Evolutionary conservation across 2,329 filamentous ascomycete species (phyloP), one percentile per base, ranked within the genome.

Genomic region (Penicillium polonicum): DNA sequence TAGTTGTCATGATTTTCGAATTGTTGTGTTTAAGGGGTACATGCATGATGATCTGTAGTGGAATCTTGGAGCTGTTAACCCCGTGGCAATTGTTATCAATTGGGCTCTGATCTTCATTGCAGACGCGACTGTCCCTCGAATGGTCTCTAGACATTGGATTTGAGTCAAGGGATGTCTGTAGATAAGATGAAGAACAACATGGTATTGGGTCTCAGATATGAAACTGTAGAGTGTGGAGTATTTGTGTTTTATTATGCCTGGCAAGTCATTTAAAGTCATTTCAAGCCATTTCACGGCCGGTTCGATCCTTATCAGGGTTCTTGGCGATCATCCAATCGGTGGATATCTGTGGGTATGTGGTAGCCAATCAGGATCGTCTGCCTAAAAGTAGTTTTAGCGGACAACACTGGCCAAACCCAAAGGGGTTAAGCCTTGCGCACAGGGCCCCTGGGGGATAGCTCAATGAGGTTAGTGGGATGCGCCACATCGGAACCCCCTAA

Each of bases 371-470:
- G 21, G 2, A 23, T 21, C 35, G 4, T 1, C 23, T 2, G 5
- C 23, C 41, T 19, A 4, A 23, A 23, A 21, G 15, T 44, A 13
- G n/a, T 21, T 29, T 44, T 21, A 4, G 13, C 8, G 13, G 23
- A 10, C 21, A 29, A 23, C 2, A 42, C 29, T 9, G 25, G 13
- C 21, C 21, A 21, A 31, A n/a, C 25, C 48, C 6, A 46, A 54
- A 48, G 8, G 1, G n/a, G 62, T 23, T 45, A 61, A 60, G 60
- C 5, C 2, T 45, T 54, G 63, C 52, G 64, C 60, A 65, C 61
- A 57, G 57, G 57, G 35, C 61, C 53, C 52, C 39, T 55, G 48
- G 29, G n/a, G 27, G 31, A 45, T 48, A 23, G 6, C 58, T 46
- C 1, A 29, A 59, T 33, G 0, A 3, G 46, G 60, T 38, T 50